Base-by-base conservation (phyloP, 2,329 filamentous ascomycete species). In the Alternaria dauci region DNA sequence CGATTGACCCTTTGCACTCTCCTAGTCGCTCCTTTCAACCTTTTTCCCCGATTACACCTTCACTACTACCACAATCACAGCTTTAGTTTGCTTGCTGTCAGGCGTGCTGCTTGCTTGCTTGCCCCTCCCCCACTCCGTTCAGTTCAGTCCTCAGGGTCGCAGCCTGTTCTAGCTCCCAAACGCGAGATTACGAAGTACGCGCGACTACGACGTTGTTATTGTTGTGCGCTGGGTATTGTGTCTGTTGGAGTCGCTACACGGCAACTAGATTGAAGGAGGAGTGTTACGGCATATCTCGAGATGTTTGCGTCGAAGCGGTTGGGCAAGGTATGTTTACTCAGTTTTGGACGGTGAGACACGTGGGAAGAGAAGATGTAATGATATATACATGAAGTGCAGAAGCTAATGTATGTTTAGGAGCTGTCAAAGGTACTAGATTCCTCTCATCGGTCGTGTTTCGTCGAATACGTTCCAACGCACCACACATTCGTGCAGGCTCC, bases 221-320 rank as follows among this genome's bases (percentile, higher is more conserved):
- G 20, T 23, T 4, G 20, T 23, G 20, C 11, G 9, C 12, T 38
- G 18, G n/a, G n/a, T 6, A 12, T n/a, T 39, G n/a, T n/a, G 38
- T 36, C 32, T 48, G 7, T 23, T 30, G 16, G 25, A 23, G 4
- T 2, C 39, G 4, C 18, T 16, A 42, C 6, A 20, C n/a, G 32
- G 26, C n/a, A 12, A 4, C 34, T 20, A 23, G 23, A 23, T 25
- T 61, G 11, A 42, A 16, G 26, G 32, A 30, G n/a, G 38, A 16
- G 39, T 44, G 44, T 44, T 42, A 8, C 8, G 41, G 11, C 30
- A 38, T 9, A 41, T 26, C n/a, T 55, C 60, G 68, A 58, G 4
- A 85, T 85, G 82, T 85, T 86, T 66, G 82, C 84, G 26, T 75
- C 76, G 26, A 84, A 84, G 74, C 73, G 82, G 52, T 74, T 85